Conservation (phyloP, 2,329 filamentous ascomycete genomes). For the Knufia petricola region DNA sequence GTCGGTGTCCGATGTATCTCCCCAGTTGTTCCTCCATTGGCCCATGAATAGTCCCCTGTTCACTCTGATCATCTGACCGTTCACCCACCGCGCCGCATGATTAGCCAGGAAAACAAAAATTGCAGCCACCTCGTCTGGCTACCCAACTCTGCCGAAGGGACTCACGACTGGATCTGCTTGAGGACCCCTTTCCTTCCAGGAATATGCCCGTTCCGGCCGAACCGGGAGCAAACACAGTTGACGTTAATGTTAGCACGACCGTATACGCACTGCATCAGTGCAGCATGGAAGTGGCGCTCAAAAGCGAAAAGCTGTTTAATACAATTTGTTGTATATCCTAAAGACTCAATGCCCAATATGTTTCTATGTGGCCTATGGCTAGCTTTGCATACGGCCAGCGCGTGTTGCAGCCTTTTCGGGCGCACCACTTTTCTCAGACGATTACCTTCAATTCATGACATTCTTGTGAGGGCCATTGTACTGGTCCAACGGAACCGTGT, state of each 20-base stretch:
- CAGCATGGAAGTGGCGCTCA: no score
- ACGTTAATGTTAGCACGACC: no score
- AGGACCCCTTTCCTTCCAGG: constrained; percentile 40
- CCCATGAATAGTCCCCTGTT: constrained; percentile 33
- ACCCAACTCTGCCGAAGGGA: constrained; percentile 40
- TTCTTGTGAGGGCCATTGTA: constrained; percentile 7
- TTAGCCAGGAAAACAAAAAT: constrained; percentile 37
- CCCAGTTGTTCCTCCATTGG: no score
- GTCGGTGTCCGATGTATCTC: no score
- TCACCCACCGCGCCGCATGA: constrained; percentile 34
- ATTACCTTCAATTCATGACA: constrained; percentile 6
- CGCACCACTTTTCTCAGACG: no score
- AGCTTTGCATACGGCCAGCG: no score
- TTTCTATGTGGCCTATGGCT: no score
- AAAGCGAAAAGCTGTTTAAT: no score
- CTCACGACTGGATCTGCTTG: constrained; percentile 32
- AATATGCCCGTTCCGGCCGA: constrained; percentile 51
- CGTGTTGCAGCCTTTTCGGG: no score
- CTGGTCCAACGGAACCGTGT: constrained; percentile 20
- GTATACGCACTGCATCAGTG: no score
- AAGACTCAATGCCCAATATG: no score
- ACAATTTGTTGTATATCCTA: no score
- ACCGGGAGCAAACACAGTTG: constrained; percentile 44
- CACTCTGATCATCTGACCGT: constrained; percentile 39
- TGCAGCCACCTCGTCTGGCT: constrained; percentile 43